Evolutionary conservation across 768 basidiomycete species (phyloP).

Genomic region (Phaeotremella fagi): DNA sequence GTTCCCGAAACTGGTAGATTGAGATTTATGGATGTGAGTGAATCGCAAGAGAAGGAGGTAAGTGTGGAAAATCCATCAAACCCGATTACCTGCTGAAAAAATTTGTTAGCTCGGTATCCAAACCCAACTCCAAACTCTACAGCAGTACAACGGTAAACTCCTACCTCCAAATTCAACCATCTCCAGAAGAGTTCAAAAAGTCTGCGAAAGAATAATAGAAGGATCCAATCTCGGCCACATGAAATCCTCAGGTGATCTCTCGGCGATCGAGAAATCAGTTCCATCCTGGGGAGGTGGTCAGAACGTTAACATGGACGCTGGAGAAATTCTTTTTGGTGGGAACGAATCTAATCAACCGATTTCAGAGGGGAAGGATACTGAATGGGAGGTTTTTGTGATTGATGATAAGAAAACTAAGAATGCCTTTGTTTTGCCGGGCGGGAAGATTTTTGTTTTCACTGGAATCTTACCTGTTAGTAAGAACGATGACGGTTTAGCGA

Average conservation of each 20-base stretch:
- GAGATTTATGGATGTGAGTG: conserved; percentile 77
- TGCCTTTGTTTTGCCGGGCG: conserved; percentile 69
- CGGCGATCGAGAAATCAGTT: conserved; percentile 33
- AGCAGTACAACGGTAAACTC: conserved; percentile 56
- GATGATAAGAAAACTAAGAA: conserved; percentile 67
- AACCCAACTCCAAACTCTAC: conserved; percentile 52
- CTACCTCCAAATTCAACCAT: conserved; percentile 66
- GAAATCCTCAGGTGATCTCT: conserved; percentile 41
- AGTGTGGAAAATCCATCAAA: conserved; percentile 18
- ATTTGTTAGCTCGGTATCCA: conserved; percentile 34
- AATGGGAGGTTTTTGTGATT: conserved; percentile 63
- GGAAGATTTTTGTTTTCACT: conserved; percentile 76
- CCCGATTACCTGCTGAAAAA: neutral
- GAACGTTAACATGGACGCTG: conserved; percentile 12
- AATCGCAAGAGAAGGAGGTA: conserved; percentile 58
- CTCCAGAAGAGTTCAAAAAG: conserved; percentile 62
- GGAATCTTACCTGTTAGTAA: conserved; percentile 74
- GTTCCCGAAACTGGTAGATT: conserved; percentile 81
- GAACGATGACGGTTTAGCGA: conserved; percentile 76
- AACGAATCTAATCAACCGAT: conserved; percentile 13
- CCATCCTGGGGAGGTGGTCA: conserved; percentile 37
- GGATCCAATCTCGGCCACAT: conserved; percentile 69
- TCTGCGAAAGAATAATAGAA: conserved; percentile 65
- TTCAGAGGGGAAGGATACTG: conserved; percentile 37
- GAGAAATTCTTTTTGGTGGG: conserved; percentile 33